Base-by-base conservation (phyloP, 169 alveolate genomes). In the Plasmodium knowlesi region DNA sequence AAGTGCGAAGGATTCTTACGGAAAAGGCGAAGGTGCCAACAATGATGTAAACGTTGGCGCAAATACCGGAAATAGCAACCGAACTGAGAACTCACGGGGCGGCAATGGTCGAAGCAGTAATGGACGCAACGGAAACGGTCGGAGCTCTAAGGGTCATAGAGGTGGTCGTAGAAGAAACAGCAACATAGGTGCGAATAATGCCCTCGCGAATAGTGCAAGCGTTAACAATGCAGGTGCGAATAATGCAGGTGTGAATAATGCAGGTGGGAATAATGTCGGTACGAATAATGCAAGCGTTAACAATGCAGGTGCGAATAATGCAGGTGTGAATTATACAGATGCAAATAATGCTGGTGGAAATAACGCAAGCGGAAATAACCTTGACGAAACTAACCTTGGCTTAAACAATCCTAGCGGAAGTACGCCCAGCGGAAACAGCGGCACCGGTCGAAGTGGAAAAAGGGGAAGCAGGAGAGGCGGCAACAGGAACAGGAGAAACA, bases 401-500 rank as follows among this genome's bases (percentile, higher is more conserved):
- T 4, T 50, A 50, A 50, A 50, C 16, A 50, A 67, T n/a, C 41
- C 41, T 9, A 67, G 37, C n/a, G 94, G 53, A 34, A 78, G 19
- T 19, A 79, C 32, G 22, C 61, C 80, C 28, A 25, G 71, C 39
- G 50, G 67, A 41, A 79, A 41, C 70, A 25, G 67, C 16, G 72
- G 53, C n/a, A 80, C 32, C 53, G 71, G 82, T n/a, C 37, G 43
- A 57, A 88, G 71, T n/a, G 39, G 50, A 25, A n/a, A 32, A 2
- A 14, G 81, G 14, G 79, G 41, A 19, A 32, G 46, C 22, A 83
- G 83, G 41, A 41, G 71, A 19, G 67, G 37, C 78, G 67, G 32
- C 37, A 43, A 37, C 12, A 81, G 57, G 78, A 82, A 82, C 91
- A 82, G 43, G 70, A 6, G 41, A 25, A 82, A 14, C 41, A 82